Percentiles rank a stretch among this genome's conserved stretches.
Conservation (phyloP, 805 yeast genomes). For the Pichia ethanolica region DNA sequence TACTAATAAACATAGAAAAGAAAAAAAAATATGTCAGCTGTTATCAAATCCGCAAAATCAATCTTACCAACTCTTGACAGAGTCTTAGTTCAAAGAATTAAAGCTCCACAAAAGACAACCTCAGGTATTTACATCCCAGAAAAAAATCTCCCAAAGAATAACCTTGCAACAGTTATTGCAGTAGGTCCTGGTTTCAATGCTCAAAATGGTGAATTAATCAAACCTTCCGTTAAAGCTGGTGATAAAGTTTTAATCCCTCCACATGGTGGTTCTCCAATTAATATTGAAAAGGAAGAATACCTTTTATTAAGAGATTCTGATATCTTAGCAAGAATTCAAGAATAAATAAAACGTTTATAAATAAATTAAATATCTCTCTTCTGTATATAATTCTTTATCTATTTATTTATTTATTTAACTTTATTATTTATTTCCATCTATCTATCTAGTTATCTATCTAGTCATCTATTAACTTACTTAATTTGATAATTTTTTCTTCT, state of each 20-base stretch:
- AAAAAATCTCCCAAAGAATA: conserved; percentile 89
- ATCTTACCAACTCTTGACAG: conserved; percentile 93
- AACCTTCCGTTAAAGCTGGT: conserved; percentile 76
- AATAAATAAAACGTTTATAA: conserved; percentile 26
- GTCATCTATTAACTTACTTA: not conserved
- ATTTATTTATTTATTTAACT: too few relatives aligned
- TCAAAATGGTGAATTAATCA: conserved; percentile 63
- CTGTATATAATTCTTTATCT: not conserved
- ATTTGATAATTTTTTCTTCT: too few relatives aligned
- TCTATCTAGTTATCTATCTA: not conserved
- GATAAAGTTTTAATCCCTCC: conserved; percentile 92
- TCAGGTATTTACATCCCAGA: conserved; percentile 93
- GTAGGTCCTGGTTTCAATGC: conserved; percentile 91
- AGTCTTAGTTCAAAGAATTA: conserved; percentile 89
- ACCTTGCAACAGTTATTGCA: conserved; percentile 86
- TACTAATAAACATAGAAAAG: not conserved
- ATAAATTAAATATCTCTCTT: not conserved
- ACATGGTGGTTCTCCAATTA: conserved; percentile 87
- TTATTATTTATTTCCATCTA: not conserved
- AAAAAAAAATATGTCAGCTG: conserved; percentile 22
- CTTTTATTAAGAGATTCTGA: conserved; percentile 82
- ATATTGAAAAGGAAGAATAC: conserved; percentile 58
- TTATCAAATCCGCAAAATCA: conserved; percentile 75
- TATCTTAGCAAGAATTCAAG: conserved; percentile 86
- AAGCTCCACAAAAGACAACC: conserved; percentile 86